A percentile compares a stretch with the other conserved stretches of the same genome.
Conservation (phyloP, 768 basidiomycete genomes). For the Podaxis carcinomalis region DNA sequence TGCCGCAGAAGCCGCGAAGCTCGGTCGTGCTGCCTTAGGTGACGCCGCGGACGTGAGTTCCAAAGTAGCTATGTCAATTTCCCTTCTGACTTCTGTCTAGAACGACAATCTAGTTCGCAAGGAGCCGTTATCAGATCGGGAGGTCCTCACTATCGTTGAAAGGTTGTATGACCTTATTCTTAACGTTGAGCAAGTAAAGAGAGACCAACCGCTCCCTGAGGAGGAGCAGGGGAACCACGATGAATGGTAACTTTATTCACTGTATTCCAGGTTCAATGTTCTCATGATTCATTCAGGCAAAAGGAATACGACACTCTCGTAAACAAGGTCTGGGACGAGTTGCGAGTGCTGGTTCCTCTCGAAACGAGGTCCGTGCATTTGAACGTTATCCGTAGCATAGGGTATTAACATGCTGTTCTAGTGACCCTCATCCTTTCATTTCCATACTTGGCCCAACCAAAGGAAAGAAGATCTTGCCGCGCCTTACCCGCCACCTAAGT, state of each 20-base stretch:
- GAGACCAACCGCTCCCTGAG: constrained; percentile 70
- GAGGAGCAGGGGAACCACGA: constrained; percentile 40
- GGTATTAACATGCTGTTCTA: constrained; percentile 22
- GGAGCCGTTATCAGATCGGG: constrained; percentile 75
- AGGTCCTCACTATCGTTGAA: constrained; percentile 78
- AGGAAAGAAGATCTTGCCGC: constrained; percentile 89
- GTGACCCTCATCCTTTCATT: constrained; percentile 95
- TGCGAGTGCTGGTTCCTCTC: constrained; percentile 86
- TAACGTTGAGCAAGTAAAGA: constrained; percentile 77
- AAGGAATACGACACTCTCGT: constrained; percentile 51
- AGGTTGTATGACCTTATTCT: constrained; percentile 81
- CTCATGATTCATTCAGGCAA: constrained; percentile 42
- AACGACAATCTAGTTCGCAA: constrained; percentile 57
- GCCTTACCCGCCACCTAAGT: constrained; percentile 80
- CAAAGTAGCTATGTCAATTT: background rate
- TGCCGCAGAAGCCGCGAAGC: constrained; percentile 70
- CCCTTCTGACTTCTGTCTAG: constrained; percentile 27
- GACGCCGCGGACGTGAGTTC: constrained; percentile 48
- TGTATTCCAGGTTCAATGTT: background rate
- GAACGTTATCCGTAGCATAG: background rate
- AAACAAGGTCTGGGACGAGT: constrained; percentile 72
- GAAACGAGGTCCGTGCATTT: constrained; percentile 74
- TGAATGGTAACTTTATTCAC: constrained; percentile 38
- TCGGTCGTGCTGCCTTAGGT: constrained; percentile 70
- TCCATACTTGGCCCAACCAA: constrained; percentile 85